Percentiles rank a stretch among this genome's conserved stretches.
These are phyloP conservation scores for Esteya vermicola DNA, from an alignment of 2,329 filamentous ascomycete species.

Conservation along the genomic window DNA sequence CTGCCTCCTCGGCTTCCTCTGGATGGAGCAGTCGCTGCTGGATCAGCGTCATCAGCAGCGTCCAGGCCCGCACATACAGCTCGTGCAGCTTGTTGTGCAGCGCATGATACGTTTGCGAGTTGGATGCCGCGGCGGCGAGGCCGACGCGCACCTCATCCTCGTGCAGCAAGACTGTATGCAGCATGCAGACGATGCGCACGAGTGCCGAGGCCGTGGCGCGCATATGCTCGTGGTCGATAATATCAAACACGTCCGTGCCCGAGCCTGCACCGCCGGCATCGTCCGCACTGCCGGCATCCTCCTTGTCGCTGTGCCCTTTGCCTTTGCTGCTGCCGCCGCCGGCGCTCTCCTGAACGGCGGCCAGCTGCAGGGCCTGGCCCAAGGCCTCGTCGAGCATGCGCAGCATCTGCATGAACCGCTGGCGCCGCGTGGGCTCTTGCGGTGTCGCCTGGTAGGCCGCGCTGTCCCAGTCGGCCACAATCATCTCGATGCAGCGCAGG, in stretches of 20 bases:
- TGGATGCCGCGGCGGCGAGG: slow-evolving; percentile 34
- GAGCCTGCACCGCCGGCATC: too few relatives aligned
- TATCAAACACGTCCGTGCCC: slow-evolving; percentile 59
- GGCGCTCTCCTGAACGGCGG: too few relatives aligned
- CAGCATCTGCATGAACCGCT: slow-evolving; percentile 60
- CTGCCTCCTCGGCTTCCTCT: slow-evolving; percentile 34
- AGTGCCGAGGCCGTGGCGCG: slow-evolving; percentile 59
- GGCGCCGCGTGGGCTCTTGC: slow-evolving; percentile 30
- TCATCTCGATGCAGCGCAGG: slow-evolving; percentile 71
- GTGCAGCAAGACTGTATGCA: slow-evolving; percentile 68
- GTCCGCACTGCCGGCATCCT: too few relatives aligned
- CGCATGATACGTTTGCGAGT: slow-evolving; percentile 38
- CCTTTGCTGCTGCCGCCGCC: too few relatives aligned
- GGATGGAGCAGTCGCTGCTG: too few relatives aligned
- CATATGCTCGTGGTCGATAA: slow-evolving; percentile 68
- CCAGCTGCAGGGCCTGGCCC: slow-evolving; percentile 53
- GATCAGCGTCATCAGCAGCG: too few relatives aligned
- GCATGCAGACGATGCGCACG: slow-evolving; percentile 53
- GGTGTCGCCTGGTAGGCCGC: slow-evolving; percentile 43
- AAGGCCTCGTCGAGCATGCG: slow-evolving; percentile 68
- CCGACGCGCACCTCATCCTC: slow-evolving; percentile 80
- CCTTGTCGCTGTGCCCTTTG: too few relatives aligned
- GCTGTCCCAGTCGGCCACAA: slow-evolving; percentile 46
- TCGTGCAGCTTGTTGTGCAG: slow-evolving; percentile 64
- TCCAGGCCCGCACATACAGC: slow-evolving; percentile 80